Evolutionary conservation across 2,329 filamentous ascomycete species (phyloP), one percentile per base, ranked within the genome.

Genomic region (Fonsecaea pugnacius): DNA sequence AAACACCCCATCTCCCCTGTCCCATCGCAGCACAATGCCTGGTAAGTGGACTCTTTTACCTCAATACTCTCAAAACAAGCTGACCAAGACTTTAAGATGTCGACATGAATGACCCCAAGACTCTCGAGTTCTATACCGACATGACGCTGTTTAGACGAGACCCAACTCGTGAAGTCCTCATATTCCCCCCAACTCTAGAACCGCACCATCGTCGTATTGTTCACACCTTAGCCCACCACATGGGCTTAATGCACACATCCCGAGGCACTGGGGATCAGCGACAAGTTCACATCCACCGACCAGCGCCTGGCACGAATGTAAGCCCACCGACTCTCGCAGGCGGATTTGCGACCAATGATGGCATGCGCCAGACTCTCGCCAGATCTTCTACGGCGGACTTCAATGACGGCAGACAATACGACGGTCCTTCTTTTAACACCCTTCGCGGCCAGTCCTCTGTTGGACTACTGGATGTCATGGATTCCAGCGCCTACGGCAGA

Each of bases 301-400:
- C 59, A 48, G 83, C 75, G 76, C 79, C 80, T 16, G 76, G 76
- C 58, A 75, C 74, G 68, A 85, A 84, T 64, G 78, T 87, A 64
- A 89, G 87, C 77, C 86, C 87, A 16, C 85, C 86, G 1, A 79
- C 87, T 75, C 40, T 70, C 9, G 51, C 68, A 16, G 67, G 68
- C 7, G 82, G 84, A 56, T 88, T 81, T 82, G 88, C 82, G 72
- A 81, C 75, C 68, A 83, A 86, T 1, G 91, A 96, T 69, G 87
- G 90, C 62, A 89, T 92, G 71, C 89, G 94, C 70, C 90, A 94
- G 66, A 90, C 89, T 4, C 82, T 99, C 38, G 96, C 92, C 79
- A 89, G 95, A 67, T 93, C 95, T 16, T 95, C 95, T n/a, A 98
- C 95, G 1, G 96, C 96, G 70, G 95, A 98, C 77, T 98, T 98